Percentiles rank a stretch among this genome's conserved stretches.
Conservation (phyloP, 73 alveolate genomes). For the Stentor coeruleus region DNA sequence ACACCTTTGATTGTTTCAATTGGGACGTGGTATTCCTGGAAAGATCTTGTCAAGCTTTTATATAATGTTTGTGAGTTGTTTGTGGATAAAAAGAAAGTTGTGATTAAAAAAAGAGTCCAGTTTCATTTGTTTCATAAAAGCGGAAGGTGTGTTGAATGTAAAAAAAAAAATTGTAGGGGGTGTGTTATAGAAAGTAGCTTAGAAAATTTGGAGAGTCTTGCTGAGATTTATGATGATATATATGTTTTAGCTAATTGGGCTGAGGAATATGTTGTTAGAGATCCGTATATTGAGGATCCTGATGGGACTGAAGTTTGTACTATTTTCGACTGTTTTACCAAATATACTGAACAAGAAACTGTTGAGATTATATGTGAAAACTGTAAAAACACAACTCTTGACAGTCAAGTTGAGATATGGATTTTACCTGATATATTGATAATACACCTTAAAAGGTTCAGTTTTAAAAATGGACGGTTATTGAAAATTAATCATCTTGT, state of each 20-base stretch:
- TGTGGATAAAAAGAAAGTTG: not conserved
- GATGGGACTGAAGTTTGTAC: not conserved
- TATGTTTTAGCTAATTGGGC: not conserved
- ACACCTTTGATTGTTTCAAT: slow-evolving; percentile 18
- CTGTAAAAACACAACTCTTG: not conserved
- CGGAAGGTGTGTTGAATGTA: not conserved
- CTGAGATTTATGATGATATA: not conserved
- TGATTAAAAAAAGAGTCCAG: not conserved
- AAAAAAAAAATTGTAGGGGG: slow-evolving; percentile 19
- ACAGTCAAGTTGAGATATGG: slow-evolving; percentile 6
- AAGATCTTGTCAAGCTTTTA: not conserved
- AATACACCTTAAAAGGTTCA: slow-evolving; percentile 19
- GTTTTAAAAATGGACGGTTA: not conserved
- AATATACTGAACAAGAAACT: slow-evolving; percentile 12
- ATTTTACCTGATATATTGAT: slow-evolving; percentile 26
- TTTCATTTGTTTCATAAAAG: not conserved
- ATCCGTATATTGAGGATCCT: not conserved
- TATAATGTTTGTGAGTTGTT: not conserved
- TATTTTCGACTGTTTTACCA: not conserved
- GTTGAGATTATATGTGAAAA: slow-evolving; percentile 19
- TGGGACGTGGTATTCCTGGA: slow-evolving; percentile 28
- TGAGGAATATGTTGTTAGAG: not conserved
- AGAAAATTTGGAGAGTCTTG: not conserved
- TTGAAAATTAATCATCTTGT: slow-evolving; percentile 19
- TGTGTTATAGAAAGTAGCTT: slow-evolving; percentile 2